A percentile compares a stretch with the other conserved stretches of the same genome.
Evolutionary conservation across 2,329 filamentous ascomycete species (phyloP).

Genomic region (Aureobasidium subglaciale): DNA sequence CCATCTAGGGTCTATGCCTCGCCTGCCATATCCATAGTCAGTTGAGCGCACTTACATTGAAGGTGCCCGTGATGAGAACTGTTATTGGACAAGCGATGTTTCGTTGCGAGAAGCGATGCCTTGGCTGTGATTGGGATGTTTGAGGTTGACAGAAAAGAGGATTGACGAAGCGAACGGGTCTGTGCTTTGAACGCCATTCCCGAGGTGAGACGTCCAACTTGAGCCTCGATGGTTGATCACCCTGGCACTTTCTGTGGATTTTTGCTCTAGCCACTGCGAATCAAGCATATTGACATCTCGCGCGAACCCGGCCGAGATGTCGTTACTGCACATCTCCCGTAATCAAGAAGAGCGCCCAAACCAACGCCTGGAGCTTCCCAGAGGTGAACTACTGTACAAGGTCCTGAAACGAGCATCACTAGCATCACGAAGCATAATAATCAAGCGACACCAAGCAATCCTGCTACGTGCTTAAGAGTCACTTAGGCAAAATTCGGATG

Average conservation of each 20-base stretch:
- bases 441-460: background rate
- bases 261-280: background rate
- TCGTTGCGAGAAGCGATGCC: slow-evolving; percentile 10
- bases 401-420: background rate
- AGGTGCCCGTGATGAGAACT: background rate
- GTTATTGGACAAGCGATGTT: slow-evolving; percentile 2
- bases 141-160: slow-evolving; percentile 8
- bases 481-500: slow-evolving; percentile 9
- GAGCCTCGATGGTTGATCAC: background rate
- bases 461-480: background rate
- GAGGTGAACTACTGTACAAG: background rate
- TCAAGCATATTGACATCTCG: background rate
- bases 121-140: slow-evolving; percentile 5
- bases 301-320: background rate
- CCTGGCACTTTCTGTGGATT: background rate
- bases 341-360: background rate
- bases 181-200: background rate
- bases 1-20: background rate
- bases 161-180: background rate
- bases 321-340: slow-evolving; percentile 2
- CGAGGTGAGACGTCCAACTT: background rate
- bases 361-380: slow-evolving; percentile 2
- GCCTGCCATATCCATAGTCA: background rate
- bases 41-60: background rate
- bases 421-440: background rate